Percentiles rank a stretch among this genome's conserved stretches.
Conservation (phyloP, 306 rosid species). For the Crataegus laevigata region DNA sequence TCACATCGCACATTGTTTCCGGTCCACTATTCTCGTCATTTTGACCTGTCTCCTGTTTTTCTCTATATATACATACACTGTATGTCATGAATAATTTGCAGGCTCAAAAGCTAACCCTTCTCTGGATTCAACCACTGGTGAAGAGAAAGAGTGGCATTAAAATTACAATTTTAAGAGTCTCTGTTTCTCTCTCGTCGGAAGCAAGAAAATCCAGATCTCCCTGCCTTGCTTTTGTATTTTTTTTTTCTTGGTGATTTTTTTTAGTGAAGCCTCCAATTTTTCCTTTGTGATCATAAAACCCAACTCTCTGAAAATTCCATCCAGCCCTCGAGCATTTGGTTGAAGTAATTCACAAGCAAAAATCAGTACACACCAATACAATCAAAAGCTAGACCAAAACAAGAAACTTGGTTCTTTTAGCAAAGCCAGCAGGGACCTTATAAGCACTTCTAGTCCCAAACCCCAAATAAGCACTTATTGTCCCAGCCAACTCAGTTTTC, state of each 20-base stretch:
- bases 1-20: slow-evolving; percentile 22
- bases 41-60: slow-evolving; percentile 12
- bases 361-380: slow-evolving; percentile 12
- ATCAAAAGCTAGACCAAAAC: background rate
- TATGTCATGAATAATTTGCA: background rate
- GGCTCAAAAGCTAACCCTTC: background rate
- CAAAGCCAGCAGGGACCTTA: slow-evolving; percentile 30
- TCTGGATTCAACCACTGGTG: background rate
- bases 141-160: background rate
- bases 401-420: slow-evolving; percentile 50
- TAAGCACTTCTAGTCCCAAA: slow-evolving; percentile 3
- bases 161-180: background rate
- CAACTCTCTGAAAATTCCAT: slow-evolving; percentile 6
- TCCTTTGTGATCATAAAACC: slow-evolving; percentile 5
- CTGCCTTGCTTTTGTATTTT: background rate
- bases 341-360: slow-evolving; percentile 60
- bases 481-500: background rate
- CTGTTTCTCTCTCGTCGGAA: background rate
- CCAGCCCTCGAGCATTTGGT: slow-evolving; percentile 25
- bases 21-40: slow-evolving; percentile 17
- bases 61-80: background rate
- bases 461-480: background rate
- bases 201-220: background rate
- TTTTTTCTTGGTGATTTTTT: background rate
- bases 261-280: background rate